Evolutionary conservation across 805 yeast genomes (phyloP), one percentile per base, ranked within the genome.

Genomic region (Kazachstania viticola): DNA sequence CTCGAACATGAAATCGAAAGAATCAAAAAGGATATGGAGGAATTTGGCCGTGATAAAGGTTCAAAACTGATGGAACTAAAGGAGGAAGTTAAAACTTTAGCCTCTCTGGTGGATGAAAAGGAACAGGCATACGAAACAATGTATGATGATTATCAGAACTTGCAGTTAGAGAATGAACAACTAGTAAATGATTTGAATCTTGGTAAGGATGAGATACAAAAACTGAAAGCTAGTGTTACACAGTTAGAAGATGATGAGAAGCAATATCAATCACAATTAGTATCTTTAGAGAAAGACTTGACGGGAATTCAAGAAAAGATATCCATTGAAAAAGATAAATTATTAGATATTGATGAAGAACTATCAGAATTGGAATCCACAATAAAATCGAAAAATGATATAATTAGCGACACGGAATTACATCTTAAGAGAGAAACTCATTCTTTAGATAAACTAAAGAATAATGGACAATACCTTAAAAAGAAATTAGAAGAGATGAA

Each of bases 31-130:
- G 97, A 91, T 51, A 81, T 85, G 61, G 64, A 67, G 32, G 97
- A 91, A 45, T 88, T 85, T 51, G 73, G 70, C 37, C 61, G 61
- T 27, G 79, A 93, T 51, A 87, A 85, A 44, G 83, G 87, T 1
- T 69, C 78, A 1, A 93, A 88, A 52, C 62, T 93, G 37, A 72
- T 71, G 30, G 73, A 79, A 45, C 58, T 80, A 26, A 67, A 71
- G 40, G 38, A 46, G 4, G 84, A 79, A 38, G 64, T 79, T 16
- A 46, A 49, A 9, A 40, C 46, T 6, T 51, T 79, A 4, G 46
- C 60, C 0, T 39, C 47, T 5, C 56, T 65, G 28, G 46, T 69
- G 0, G 47, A 42, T 2, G 30, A 45, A 3, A 42, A 60, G 14
- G 74, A 71, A 31, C 42, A 43, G 1, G 53, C 48, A 2, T 55